Evolutionary conservation across 306 rosid species (phyloP).

Genomic region (Malus domestica): DNA sequence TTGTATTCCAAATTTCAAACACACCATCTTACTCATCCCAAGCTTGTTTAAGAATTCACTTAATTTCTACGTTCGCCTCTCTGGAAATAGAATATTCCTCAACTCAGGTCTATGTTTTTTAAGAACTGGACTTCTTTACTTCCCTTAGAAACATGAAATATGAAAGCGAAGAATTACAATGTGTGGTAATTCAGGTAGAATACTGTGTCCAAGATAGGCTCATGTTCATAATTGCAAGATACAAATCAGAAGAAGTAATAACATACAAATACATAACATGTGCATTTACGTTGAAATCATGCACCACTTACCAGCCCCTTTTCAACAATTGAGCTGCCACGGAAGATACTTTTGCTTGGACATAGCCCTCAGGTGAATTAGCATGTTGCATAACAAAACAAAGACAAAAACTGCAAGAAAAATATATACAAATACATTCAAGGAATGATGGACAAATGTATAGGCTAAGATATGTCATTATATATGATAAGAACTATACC

Average conservation of each 20-base stretch:
- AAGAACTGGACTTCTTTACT: background rate
- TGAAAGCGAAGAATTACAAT: background rate
- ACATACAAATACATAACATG: background rate
- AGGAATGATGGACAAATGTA: slow-evolving; percentile 16
- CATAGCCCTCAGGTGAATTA: slow-evolving; percentile 65
- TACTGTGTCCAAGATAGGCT: background rate
- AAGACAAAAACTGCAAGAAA: slow-evolving; percentile 77
- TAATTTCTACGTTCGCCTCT: background rate
- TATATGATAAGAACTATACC: background rate
- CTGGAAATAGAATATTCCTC: background rate
- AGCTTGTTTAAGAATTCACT: background rate
- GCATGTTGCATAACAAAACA: slow-evolving; percentile 79
- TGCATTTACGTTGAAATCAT: background rate
- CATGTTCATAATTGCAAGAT: background rate
- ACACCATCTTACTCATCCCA: background rate
- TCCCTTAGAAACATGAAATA: background rate
- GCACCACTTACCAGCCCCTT: slow-evolving; percentile 80
- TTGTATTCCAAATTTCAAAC: background rate
- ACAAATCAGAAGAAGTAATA: background rate
- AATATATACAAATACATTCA: slow-evolving; percentile 16
- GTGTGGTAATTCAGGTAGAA: background rate
- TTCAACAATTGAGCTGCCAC: slow-evolving; percentile 93
- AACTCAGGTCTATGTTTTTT: background rate
- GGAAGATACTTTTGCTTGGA: slow-evolving; percentile 82
- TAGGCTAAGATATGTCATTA: background rate